These are phyloP conservation scores for Oryza nivara DNA, from an alignment of 176 grass and related monocot species.

Conservation along the genomic window DNA sequence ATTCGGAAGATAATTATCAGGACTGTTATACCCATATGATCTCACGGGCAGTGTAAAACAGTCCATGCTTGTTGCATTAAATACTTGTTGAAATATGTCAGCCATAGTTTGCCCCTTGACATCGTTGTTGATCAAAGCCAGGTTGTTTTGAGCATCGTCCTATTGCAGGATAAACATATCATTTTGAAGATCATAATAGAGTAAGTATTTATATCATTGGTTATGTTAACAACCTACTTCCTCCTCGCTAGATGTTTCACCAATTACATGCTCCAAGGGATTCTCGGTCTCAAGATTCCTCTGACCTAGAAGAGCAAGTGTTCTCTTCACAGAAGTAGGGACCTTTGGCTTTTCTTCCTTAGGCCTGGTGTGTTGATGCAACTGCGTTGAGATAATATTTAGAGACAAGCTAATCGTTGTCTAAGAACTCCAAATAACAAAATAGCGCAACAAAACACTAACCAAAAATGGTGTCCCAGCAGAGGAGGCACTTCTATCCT, in stretches of 20 bases:
- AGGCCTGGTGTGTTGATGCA: slow-evolving; percentile 34
- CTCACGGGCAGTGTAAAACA: slow-evolving; percentile 40
- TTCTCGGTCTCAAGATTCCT: slow-evolving; percentile 68
- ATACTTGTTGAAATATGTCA: slow-evolving; percentile 88
- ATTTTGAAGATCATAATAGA: slow-evolving; percentile 31
- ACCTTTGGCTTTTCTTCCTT: slow-evolving; percentile 45
- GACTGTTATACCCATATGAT: slow-evolving; percentile 52
- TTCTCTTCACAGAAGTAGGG: slow-evolving; percentile 52
- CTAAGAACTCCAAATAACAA: slow-evolving; percentile 29
- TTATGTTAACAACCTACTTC: slow-evolving; percentile 55
- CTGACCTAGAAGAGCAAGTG: slow-evolving; percentile 47
- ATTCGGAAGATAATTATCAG: slow-evolving; percentile 23
- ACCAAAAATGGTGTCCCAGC: slow-evolving; percentile 50
- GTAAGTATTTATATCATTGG: slow-evolving; percentile 9
- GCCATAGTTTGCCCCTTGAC: slow-evolving; percentile 70
- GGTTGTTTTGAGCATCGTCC: slow-evolving; percentile 59
- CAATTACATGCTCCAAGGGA: slow-evolving; percentile 61
- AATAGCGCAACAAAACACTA: slow-evolving; percentile 41
- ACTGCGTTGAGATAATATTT: slow-evolving; percentile 42
- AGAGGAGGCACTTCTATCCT: slow-evolving; percentile 61
- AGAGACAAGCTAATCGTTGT: slow-evolving; percentile 29
- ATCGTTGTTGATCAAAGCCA: slow-evolving; percentile 54
- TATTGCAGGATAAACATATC: slow-evolving; percentile 46
- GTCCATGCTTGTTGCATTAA: slow-evolving; percentile 48
- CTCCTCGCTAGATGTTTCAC: slow-evolving; percentile 74